Percentiles rank a stretch among this genome's conserved stretches.
Conservation (phyloP, 2,329 filamentous ascomycete genomes). For the Aspergillus aculeatus region DNA sequence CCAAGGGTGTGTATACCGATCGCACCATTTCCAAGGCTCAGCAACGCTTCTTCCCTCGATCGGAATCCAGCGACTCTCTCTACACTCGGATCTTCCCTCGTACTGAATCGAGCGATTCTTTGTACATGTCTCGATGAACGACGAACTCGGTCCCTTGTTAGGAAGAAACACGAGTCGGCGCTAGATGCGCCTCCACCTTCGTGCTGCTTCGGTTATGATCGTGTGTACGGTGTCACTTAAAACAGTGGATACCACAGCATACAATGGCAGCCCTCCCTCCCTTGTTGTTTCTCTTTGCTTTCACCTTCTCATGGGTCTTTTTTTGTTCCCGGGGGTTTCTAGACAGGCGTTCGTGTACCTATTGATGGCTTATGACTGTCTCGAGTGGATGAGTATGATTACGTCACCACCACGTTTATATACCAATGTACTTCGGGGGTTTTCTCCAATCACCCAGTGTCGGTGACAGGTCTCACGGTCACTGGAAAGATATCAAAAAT, state of each 20-base stretch:
- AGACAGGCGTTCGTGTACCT: constrained; percentile 7
- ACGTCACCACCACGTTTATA: background rate
- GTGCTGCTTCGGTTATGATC: constrained; percentile 1
- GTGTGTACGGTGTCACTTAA: constrained; percentile 2
- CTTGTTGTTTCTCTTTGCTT: background rate
- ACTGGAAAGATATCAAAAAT: background rate
- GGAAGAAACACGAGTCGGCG: constrained; percentile 6
- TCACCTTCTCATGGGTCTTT: background rate
- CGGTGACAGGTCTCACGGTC: background rate
- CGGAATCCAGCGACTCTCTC: constrained; percentile 37
- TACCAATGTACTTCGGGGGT: constrained; percentile 5
- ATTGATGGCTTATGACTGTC: constrained; percentile 6
- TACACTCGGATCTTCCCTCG: constrained; percentile 38
- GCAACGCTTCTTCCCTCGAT: constrained; percentile 37
- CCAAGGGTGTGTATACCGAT: constrained; percentile 38
- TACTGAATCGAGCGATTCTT: constrained; percentile 37
- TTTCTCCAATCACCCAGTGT: background rate
- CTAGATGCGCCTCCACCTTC: background rate
- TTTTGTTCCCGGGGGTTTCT: constrained; percentile 2
- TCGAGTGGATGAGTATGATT: background rate
- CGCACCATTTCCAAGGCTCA: constrained; percentile 37
- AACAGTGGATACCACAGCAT: background rate
- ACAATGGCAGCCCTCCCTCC: background rate
- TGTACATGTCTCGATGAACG: constrained; percentile 33
- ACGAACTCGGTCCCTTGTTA: background rate